A percentile compares a stretch with the other conserved stretches of the same genome.
Evolutionary conservation across 108 stramenopile genomes (phyloP).

Genomic region (Epipyxis sp.): DNA sequence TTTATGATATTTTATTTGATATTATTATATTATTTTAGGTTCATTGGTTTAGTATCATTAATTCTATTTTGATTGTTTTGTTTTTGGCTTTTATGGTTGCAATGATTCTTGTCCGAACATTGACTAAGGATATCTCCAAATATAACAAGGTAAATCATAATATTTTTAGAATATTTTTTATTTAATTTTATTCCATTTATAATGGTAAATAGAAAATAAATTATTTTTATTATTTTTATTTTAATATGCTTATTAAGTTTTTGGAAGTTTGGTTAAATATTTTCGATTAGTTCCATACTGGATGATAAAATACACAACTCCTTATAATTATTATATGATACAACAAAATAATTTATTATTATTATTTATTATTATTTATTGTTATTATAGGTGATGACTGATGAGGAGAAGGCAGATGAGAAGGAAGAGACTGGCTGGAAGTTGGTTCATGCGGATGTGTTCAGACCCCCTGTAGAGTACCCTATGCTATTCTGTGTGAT

Average conservation of each 20-base stretch:
- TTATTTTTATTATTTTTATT: too few relatives aligned
- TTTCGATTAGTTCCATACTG: too few relatives aligned
- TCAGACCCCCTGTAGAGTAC: constrained; percentile 82
- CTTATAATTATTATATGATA: too few relatives aligned
- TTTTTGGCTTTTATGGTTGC: constrained; percentile 90
- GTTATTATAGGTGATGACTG: constrained; percentile 12
- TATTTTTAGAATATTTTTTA: background rate
- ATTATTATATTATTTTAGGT: too few relatives aligned
- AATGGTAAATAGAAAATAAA: too few relatives aligned
- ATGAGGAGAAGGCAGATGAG: constrained; percentile 69
- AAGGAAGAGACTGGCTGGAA: constrained; percentile 90
- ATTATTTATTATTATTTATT: too few relatives aligned
- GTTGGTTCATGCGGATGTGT: constrained; percentile 99
- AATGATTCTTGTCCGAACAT: constrained; percentile 81
- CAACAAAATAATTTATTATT: too few relatives aligned
- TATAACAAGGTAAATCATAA: constrained; percentile 60
- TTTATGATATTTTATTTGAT: too few relatives aligned
- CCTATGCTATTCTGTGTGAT: constrained; percentile 95
- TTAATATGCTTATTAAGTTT: too few relatives aligned
- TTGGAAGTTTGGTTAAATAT: too few relatives aligned
- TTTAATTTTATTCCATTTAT: too few relatives aligned
- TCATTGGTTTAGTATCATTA: constrained; percentile 90
- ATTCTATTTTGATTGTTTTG: constrained; percentile 84
- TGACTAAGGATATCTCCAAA: constrained; percentile 72
- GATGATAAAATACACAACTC: too few relatives aligned